Base-by-base conservation (phyloP, 371 early-diverging fungal genomes). In the Mucor irregularis region DNA sequence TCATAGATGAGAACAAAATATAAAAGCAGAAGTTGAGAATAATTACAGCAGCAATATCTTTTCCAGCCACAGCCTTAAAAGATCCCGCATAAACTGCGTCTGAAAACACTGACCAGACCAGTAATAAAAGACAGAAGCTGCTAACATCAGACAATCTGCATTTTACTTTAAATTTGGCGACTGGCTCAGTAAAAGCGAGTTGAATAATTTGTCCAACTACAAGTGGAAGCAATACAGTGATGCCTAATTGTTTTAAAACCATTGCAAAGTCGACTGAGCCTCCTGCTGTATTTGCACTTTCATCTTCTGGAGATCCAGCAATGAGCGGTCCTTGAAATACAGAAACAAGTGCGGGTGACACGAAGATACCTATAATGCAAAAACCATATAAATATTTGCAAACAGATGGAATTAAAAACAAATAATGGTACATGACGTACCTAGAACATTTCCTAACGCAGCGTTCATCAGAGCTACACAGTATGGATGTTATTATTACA, bases 81-180 rank as follows among this genome's bases (percentile, higher is more conserved):
- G 85, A 80, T 14, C 84, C 66, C 31, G 82, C 69, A 49, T 80
- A 51, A 38, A 90, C 85, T 1, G 89, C 85, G 66, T 90, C 88
- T 53, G 86, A 85, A 57, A 89, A 90, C 7, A 88, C 85, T 21
- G 81, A 78, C 87, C 86, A 89, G 11, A 90, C 88, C 52, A 90
- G 76, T 40, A 84, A 70, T 58, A 90, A 62, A 5, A 90, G 72
- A 53, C 82, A 69, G 16, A 75, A 43, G 42, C 76, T 77, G 59
- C 85, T 87, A 40, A 88, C 52, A 30, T 82, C 80, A 0, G 84
- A 73, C 45, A 88, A 68, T 17, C 81, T 81, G 26, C 78, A 72
- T 53, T 69, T 75, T 16, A 55, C 75, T 46, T 77, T 74, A 49
- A 84, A 64, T 45, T 62, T 71, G 3, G 80, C 80, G 5, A 87